Evolutionary conservation across 305 asterid genomes (phyloP), one percentile per base, ranked within the genome.

Genomic region (Rubia tinctorum): DNA sequence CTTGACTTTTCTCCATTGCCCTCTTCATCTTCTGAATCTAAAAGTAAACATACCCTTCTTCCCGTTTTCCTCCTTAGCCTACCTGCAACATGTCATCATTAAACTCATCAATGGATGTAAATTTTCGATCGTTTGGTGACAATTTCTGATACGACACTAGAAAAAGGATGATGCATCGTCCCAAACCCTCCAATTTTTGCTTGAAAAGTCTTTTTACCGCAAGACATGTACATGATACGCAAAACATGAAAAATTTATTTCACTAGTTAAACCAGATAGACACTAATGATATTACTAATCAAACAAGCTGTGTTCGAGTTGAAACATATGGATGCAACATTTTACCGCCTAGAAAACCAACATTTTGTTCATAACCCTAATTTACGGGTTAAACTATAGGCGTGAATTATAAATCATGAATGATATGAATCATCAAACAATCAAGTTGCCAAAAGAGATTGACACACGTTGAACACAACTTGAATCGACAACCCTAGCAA

Each of bases 1-100:
- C 97, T 95, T 89, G 99, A 95, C 99, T 95, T 74, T 86, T 81
- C 77, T 76, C 83, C 77, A 78, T 77, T 67, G 49, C 61, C 72
- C 75, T 49, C 73, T 59, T 23, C 34, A 59, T 23, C 14, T 0
- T 18, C 59, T 53, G 5, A 63, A 62, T 71, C 69, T 56, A 60
- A 61, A 63, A 17, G 80, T 71, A 83, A 87, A 84, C 90, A 81
- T 74, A 73, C 59, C 85, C 82, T 83, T 76, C 81, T 69, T 60
- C 61, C 12, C 34, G 44, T 60, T 42, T 5, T 40, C 22, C 65
- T 76, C 47, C 63, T 58, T 44, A 62, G 39, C 67, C 55, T 69
- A 66, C 34, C 83, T 82, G 83, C 77, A 75, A 43, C 49, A 60
- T 22, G 11, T 18, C 37, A 8, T 11, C 17, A 22, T 8, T 59